Percentiles rank a stretch among this genome's conserved stretches.
These are phyloP conservation scores for Erythrophleum ivorense DNA, from an alignment of 331 rosid genomes.

Conservation along the genomic window DNA sequence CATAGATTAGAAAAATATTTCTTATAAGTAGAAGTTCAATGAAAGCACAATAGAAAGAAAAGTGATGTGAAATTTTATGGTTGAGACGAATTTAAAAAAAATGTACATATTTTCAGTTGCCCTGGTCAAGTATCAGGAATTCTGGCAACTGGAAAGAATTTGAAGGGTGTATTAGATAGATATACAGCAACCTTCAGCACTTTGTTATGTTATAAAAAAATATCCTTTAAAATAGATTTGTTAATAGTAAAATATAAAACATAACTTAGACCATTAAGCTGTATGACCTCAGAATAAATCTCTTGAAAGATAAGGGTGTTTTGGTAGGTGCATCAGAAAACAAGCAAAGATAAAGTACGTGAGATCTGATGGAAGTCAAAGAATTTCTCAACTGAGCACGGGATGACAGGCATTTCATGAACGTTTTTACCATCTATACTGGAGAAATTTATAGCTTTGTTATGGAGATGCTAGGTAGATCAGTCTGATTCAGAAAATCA, in stretches of 20 bases:
- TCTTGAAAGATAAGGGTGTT: not conserved
- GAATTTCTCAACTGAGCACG: not conserved
- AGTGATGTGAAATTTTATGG: not conserved
- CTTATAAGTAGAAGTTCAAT: slow-evolving; percentile 10
- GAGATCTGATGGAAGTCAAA: not conserved
- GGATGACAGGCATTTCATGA: not conserved
- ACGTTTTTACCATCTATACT: not conserved
- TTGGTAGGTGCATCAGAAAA: not conserved
- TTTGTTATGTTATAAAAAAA: not conserved
- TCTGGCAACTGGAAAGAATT: not conserved
- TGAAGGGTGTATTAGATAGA: not conserved
- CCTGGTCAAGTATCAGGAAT: not conserved
- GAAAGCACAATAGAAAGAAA: not conserved
- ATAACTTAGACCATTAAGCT: not conserved
- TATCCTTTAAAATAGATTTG: not conserved
- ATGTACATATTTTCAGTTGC: not conserved
- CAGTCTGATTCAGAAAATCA: not conserved
- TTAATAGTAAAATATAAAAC: too few species aligned
- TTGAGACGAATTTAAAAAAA: not conserved
- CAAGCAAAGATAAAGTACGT: not conserved
- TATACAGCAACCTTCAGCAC: not conserved
- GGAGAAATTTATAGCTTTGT: not conserved
- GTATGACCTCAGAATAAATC: not conserved
- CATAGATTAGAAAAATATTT: not conserved
- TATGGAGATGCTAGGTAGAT: not conserved